Evolutionary conservation across 768 basidiomycete genomes (phyloP).

Genomic region (Mycena venus): DNA sequence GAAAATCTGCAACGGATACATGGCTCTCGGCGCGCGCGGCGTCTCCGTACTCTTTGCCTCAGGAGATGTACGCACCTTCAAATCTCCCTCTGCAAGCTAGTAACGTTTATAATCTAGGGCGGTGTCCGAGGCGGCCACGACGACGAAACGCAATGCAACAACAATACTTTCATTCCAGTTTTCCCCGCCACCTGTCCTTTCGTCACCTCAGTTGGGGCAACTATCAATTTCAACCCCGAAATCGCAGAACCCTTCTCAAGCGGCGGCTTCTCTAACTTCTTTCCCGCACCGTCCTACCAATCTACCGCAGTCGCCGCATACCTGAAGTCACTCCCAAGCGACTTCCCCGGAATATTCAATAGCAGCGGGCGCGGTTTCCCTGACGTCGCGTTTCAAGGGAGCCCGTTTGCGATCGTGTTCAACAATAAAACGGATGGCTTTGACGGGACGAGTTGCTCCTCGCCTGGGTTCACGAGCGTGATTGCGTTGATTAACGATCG

Average conservation of each 20-base stretch:
- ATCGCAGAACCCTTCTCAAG: no score
- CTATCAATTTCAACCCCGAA: no score
- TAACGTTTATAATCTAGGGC: not conserved
- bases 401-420: not conserved
- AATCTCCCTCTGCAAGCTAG: not conserved
- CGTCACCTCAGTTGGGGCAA: not conserved
- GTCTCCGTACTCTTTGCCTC: not conserved
- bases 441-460: not conserved
- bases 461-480: not conserved
- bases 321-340: no score
- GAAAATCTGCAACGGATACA: not conserved
- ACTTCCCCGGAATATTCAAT: no score
- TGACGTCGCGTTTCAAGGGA: not conserved
- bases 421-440: not conserved
- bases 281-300: no score
- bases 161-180: not conserved
- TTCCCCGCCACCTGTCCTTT: not conserved
- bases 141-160: not conserved
- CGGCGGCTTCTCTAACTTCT: no score
- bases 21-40: not conserved
- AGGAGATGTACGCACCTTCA: not conserved
- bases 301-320: no score
- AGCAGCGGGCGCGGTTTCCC: not conserved
- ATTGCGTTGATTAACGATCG: not conserved
- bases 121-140: no score